Base-by-base conservation (phyloP, 495 filamentous ascomycete genomes). In the Cudoniella acicularis region DNA sequence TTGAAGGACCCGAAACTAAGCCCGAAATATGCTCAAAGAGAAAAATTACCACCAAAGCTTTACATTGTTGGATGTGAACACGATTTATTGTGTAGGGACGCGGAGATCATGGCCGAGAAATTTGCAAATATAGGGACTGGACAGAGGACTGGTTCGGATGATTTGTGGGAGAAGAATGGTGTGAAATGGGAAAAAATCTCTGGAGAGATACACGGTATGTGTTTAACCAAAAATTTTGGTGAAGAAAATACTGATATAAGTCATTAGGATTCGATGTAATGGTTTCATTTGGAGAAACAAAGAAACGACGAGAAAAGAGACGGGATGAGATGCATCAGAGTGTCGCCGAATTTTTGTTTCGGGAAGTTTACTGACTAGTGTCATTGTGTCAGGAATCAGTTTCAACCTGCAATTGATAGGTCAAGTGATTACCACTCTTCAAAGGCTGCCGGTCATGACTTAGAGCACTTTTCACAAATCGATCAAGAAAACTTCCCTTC, bases 1-100 rank as follows among this genome's bases (percentile, higher is more conserved):
- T 58, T 70, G 20, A 64, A 65, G 24, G 71, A 76, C 63, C 64
- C 68, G n/a, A 24, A 66, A 27, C 62, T 76, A 2, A 74, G 71
- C 53, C 65, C 67, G 10, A 54, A 40, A 16, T 75, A 66, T 64
- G 72, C 73, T 1, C 11, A 40, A 26, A 57, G 55, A 41, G 57
- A 69, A 54, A 68, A 70, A 23, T 59, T 76, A 26, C 73, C 70
- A 24, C 52, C 59, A 8, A 61, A 61, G 48, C 49, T 65, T n/a
- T 62, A 21, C 27, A 25, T 62, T 6, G 25, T 62, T 25, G 62
- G 54, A 2, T 59, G 55, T 36, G 62, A 67, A 23, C 46, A 46
- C 13, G 65, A 67, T 56, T 6, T 65, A 40, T 36, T 65, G 9
- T 64, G 72, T 13, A 36, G 67, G 17, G 69, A 71, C 60, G 51